A percentile compares a stretch with the other conserved stretches of the same genome.
These are phyloP conservation scores for Rubroboletus satanas DNA, from an alignment of 768 basidiomycete species.

Conservation along the genomic window DNA sequence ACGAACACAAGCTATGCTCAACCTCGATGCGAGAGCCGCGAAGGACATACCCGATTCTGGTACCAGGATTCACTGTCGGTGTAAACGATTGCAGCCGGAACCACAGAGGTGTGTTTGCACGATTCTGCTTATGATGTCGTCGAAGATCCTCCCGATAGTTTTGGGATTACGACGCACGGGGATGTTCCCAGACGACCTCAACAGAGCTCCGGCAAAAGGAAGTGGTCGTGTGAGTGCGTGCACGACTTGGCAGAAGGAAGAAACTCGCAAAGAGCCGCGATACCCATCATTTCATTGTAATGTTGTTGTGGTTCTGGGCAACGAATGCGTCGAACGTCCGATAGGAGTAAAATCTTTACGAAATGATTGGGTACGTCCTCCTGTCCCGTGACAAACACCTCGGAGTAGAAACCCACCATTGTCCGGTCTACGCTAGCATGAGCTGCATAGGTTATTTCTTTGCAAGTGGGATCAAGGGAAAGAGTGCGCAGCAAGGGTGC, in stretches of 20 bases:
- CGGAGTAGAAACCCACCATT: conserved; percentile 56
- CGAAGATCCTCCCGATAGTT: conserved; percentile 1
- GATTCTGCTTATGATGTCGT: conserved; percentile 37
- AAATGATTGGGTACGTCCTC: conserved; percentile 57
- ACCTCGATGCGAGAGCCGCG: background rate
- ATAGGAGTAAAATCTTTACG: conserved; percentile 37
- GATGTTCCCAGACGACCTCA: conserved; percentile 61
- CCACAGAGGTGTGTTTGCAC: conserved; percentile 54
- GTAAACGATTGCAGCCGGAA: conserved; percentile 69
- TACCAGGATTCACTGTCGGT: conserved; percentile 60
- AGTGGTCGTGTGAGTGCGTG: background rate
- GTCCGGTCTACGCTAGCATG: conserved; percentile 60
- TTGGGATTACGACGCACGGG: conserved; percentile 67
- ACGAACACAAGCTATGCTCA: background rate
- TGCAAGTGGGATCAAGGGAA: background rate
- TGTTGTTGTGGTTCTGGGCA: conserved; percentile 51
- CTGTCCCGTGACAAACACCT: conserved; percentile 52
- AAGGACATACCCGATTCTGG: conserved; percentile 46
- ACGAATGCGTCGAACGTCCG: background rate
- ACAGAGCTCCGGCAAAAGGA: conserved; percentile 45
- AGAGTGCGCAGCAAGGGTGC: background rate
- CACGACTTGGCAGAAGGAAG: background rate
- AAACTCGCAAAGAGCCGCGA: conserved; percentile 41
- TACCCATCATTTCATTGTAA: conserved; percentile 69
- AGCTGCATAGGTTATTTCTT: conserved; percentile 37